phyloP scores from a whole-genome alignment of 805 yeast species.

The Metschnikowia kunwiensis region DNA sequence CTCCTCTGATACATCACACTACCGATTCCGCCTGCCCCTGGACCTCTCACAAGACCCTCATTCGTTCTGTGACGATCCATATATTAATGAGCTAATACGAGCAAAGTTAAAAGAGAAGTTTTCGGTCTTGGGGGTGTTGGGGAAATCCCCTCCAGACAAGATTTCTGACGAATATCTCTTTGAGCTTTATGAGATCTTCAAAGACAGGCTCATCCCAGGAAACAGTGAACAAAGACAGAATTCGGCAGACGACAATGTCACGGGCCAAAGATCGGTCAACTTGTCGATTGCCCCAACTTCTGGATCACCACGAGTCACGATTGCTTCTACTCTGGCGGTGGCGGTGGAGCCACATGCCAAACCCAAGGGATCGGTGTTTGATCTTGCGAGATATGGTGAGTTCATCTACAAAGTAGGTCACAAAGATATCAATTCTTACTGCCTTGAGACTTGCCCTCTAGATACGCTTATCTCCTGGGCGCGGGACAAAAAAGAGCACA shows the following conservation, averaged over 20 bases:
- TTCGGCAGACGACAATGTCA: not conserved
- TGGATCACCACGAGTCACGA: no score
- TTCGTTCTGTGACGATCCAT: slow-evolving; percentile 30
- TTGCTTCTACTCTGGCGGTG: not conserved
- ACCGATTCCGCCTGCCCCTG: slow-evolving; percentile 20
- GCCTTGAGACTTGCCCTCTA: slow-evolving; percentile 7
- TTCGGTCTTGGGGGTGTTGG: slow-evolving; percentile 35
- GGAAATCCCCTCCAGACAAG: slow-evolving; percentile 29
- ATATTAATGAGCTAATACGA: slow-evolving; percentile 30
- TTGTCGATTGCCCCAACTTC: not conserved
- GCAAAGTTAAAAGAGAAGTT: slow-evolving; percentile 35
- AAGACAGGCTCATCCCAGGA: slow-evolving; percentile 21
- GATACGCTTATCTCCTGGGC: slow-evolving; percentile 15
- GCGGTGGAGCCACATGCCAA: slow-evolving; percentile 6
- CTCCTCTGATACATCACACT: slow-evolving; percentile 25
- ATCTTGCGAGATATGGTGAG: slow-evolving; percentile 15
- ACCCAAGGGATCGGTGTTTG: slow-evolving; percentile 11
- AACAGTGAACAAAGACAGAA: not conserved
- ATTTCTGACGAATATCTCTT: slow-evolving; percentile 27
- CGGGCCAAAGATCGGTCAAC: not conserved
- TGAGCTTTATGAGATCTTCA: slow-evolving; percentile 33
- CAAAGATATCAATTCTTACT: slow-evolving; percentile 1
- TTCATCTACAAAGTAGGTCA: slow-evolving; percentile 7
- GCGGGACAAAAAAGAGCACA: slow-evolving; percentile 17
- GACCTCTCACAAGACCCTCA: slow-evolving; percentile 11